phyloP scores from a whole-genome alignment of 805 yeast species.

The Candida cerambycidarum region DNA sequence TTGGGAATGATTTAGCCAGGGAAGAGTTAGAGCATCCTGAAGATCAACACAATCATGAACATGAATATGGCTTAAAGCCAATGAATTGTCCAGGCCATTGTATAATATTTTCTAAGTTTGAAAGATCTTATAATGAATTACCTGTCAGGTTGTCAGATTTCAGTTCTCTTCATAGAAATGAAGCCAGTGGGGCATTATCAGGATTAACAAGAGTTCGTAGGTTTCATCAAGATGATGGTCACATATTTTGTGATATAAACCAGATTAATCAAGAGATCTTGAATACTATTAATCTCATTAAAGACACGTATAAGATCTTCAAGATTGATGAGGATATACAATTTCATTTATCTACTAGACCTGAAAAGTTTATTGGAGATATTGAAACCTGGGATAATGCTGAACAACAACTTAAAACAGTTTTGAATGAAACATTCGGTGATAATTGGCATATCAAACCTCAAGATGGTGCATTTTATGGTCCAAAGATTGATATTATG shows the following conservation, averaged over 20 bases:
- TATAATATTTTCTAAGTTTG: constrained; percentile 69
- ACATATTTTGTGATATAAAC: constrained; percentile 79
- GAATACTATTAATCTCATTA: constrained; percentile 69
- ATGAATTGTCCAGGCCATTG: constrained; percentile 98
- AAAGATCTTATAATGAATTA: constrained; percentile 79
- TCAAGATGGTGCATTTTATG: constrained; percentile 98
- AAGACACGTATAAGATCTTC: constrained; percentile 69
- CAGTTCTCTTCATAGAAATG: constrained; percentile 90
- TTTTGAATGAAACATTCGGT: constrained; percentile 47
- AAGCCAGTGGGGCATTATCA: constrained; percentile 88
- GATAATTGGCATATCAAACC: constrained; percentile 69
- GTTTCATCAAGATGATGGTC: constrained; percentile 98
- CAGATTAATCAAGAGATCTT: constrained; percentile 77
- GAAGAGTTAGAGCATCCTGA: constrained; percentile 22
- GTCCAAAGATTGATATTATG: constrained; percentile 90
- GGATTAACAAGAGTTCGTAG: constrained; percentile 92
- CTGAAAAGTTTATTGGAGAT: constrained; percentile 70
- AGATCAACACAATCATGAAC: constrained; percentile 12
- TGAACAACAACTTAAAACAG: constrained; percentile 61
- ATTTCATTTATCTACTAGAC: constrained; percentile 78
- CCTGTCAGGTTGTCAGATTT: constrained; percentile 88
- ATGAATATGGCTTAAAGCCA: constrained; percentile 81
- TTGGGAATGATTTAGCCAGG: constrained; percentile 47
- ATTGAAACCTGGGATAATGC: constrained; percentile 80
- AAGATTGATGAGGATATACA: constrained; percentile 56